Evolutionary conservation across 176 grass and related monocot genomes (phyloP), one percentile per base, ranked within the genome.

Genomic region (Ampelocalamus luodianensis): DNA sequence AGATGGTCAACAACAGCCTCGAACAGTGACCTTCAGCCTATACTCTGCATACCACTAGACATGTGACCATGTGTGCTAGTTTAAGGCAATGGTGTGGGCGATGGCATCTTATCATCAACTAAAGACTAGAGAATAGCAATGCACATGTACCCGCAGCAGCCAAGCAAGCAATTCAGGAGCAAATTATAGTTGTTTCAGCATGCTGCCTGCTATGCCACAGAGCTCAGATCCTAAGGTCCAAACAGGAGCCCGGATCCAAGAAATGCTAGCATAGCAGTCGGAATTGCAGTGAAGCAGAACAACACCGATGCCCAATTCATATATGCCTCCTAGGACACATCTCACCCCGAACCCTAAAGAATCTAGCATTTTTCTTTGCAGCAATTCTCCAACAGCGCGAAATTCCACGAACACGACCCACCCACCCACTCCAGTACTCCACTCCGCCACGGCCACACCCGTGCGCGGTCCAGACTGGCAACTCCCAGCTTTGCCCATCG

Each of bases 401-500:
- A 6, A 83, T 88, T 76, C 78, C 63, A 55, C 53, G 36, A 46
- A 51, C 63, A 63, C 42, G 87, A 26, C 79, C 51, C 51, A 27
- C 15, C 10, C n/a, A 32, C 62, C 15, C 72, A 38, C 27, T 65
- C 50, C 69, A 29, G 34, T 58, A 26, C 45, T 53, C 51, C 63
- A 15, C 26, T 32, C 61, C 61, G 1, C 61, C 12, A 32, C 60
- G 59, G 68, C 13, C 77, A 49, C 64, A 56, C 79, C 79, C 88
- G 79, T 83, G 84, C 73, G 75, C 79, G 72, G 79, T 78, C 88
- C 88, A 90, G 84, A 72, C 83, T 83, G 88, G 83, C 88, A 70
- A 85, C 88, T 80, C 79, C 73, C 84, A 68, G 66, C 66, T 81
- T 75, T 81, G 73, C 3, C 11, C 32, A 27, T 79, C 27, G 55